phyloP scores from a whole-genome alignment of 129 eudicot genomes.

The Saposhnikovia divaricata region DNA sequence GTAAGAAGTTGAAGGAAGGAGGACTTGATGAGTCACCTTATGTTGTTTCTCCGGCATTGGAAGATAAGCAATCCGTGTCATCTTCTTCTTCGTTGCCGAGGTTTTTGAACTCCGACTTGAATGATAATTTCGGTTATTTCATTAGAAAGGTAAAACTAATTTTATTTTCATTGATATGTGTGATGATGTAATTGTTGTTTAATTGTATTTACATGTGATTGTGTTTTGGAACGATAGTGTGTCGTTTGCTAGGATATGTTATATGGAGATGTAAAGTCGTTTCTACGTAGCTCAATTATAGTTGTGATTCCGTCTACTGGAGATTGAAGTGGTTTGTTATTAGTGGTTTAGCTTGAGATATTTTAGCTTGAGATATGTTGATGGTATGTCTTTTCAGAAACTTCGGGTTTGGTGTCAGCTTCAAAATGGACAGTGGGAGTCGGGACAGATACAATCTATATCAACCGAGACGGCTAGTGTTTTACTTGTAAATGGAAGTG shows the following conservation, averaged over 20 bases:
- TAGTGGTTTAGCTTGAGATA: background rate
- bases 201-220: background rate
- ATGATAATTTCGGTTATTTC: conserved; percentile 58
- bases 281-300: background rate
- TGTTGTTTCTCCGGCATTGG: conserved; percentile 20
- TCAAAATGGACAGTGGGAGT: conserved; percentile 62
- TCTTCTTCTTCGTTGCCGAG: background rate
- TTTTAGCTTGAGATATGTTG: conserved; percentile 3
- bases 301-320: conserved; percentile 1
- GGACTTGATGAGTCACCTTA: conserved; percentile 52
- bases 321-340: background rate
- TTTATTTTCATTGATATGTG: background rate
- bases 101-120: conserved; percentile 38
- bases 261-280: background rate
- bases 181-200: background rate
- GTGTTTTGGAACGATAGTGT: background rate
- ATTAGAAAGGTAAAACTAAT: conserved; percentile 48
- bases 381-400: conserved; percentile 48
- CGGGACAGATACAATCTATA: conserved; percentile 66
- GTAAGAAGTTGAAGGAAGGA: conserved; percentile 32
- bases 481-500: conserved; percentile 59
- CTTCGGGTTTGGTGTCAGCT: conserved; percentile 84
- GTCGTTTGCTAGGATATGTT: background rate
- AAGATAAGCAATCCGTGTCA: conserved; percentile 22
- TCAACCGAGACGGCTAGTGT: conserved; percentile 63